Percentiles rank a stretch among this genome's conserved stretches.
Conservation (phyloP, 192 early-diverging fungal species). For the Dimargaris xerosporica region DNA sequence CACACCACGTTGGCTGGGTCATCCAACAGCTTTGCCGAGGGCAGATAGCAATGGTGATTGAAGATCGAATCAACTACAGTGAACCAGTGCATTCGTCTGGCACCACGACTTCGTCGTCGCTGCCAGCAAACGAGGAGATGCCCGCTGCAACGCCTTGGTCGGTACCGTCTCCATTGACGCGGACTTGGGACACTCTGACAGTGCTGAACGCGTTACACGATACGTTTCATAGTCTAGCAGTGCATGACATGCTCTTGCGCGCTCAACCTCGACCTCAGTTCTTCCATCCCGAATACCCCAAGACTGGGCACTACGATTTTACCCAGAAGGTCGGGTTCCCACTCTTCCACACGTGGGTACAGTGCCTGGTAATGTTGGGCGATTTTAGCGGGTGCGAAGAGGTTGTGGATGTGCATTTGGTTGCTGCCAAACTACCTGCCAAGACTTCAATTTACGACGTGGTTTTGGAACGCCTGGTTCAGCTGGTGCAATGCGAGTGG, state of each 20-base stretch:
- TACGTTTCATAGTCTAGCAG: not conserved
- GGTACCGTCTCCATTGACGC: not conserved
- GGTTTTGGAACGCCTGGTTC: too few species aligned
- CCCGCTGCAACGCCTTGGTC: too few species aligned
- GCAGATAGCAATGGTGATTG: too few species aligned
- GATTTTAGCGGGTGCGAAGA: constrained; percentile 1
- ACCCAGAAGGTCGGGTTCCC: not conserved
- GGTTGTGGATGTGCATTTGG: not conserved
- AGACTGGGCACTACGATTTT: not conserved
- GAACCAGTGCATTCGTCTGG: not conserved
- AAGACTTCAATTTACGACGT: too few species aligned
- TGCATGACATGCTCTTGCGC: not conserved
- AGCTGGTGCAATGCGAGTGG: too few species aligned
- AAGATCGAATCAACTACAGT: not conserved
- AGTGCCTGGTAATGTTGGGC: not conserved
- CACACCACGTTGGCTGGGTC: not conserved
- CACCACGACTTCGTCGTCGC: not conserved
- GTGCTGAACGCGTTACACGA: not conserved
- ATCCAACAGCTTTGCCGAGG: not conserved
- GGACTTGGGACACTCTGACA: not conserved
- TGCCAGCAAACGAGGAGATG: not conserved
- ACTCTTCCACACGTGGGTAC: not conserved
- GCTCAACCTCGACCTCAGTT: not conserved
- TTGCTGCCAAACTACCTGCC: not conserved
- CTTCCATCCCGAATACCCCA: not conserved